Base-by-base conservation (phyloP, 2,329 filamentous ascomycete genomes). In the Ophiocordyceps camponoti-saundersi region DNA sequence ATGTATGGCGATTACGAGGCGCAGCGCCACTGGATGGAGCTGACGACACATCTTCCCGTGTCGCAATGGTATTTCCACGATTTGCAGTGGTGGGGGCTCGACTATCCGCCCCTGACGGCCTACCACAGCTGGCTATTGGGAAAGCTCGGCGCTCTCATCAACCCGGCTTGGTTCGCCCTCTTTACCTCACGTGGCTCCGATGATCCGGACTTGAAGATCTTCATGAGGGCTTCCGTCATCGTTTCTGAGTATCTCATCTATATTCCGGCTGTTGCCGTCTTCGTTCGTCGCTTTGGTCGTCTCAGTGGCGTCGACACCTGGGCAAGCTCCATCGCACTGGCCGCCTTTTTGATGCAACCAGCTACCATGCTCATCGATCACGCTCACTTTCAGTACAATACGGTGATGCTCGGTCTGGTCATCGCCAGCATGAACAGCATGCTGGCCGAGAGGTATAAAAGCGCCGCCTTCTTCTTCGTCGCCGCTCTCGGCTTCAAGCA, bases 51-150 rank as follows among this genome's bases (percentile, higher is more conserved):
- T 49, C 71, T 98, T 2, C 92, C 92, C 15, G 73, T 93, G 36
- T 92, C 87, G 12, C 84, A 92, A 62, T 98, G 93, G 92, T 98
- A 98, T 64, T 95, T 94, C 59, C 87, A 98, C 62, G 89, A 98
- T 61, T 70, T 96, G 42, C 74, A 90, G 58, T 98, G 90, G 82
- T 98, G 92, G 92, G 93, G 93, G 1, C 73, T 98, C 53, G 92
- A 98, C 66, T 98, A 98, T 62, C 92, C 92, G 48, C 92, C 92
- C 46, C 75, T 98, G 65, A 98, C 92, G 46, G 93, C 92, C 46
- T 98, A 98, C 66, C 92, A 98, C 65, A 95, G 89, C 69, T 96
- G 89, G 90, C 59, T 92, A n/a, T 68, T 93, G 50, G 92, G 92
- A 52, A 84, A 82, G 64, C 76, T 95, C 70, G 92, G 92, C 45